Base-by-base conservation (phyloP, 1,284 basidiomycete genomes). In the Neonothopanus nambi region DNA sequence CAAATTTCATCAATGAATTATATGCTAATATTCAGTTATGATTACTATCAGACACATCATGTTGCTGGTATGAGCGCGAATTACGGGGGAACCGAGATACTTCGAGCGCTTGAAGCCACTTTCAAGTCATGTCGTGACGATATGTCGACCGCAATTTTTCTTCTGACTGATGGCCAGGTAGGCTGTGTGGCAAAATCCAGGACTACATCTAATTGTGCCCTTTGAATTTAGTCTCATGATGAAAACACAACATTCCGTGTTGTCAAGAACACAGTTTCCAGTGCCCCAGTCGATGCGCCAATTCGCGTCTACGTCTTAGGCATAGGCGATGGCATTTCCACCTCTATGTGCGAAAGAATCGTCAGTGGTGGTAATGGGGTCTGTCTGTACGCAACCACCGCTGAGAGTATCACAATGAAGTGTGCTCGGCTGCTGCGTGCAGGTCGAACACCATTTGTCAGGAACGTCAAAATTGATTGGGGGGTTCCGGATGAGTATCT, bases 281-380 rank as follows among this genome's bases (percentile, higher is more conserved):
- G 49, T n/a, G 49, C 67, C 24, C 38, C 58, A 5, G 50, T 54
- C 0, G 43, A 62, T 1, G 68, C 71, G 0, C 70, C 68, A 8
- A 55, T 80, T 2, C 78, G 79, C 9, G 70, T 84, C 1, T 85
- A 82, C 52, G 72, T 74, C 4, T 71, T 85, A 1, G 83, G 82
- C 0, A 81, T 85, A n/a, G 82, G 83, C 9, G 48, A 64, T 36
- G 59, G 59, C 1, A 74, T 78, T 8, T 84, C 83, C 6, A 78
- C 70, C 8, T 76, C 70, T 0, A 68, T 78, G 57, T 82, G 80
- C 57, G 71, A 78, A 58, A 65, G 70, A 3, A 77, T 85, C 17
- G 81, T 82, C 1, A 60, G 67, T 12, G 70, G 69, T 1, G 83
- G 83, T 1, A 72, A 77, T 17, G 83, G 82, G 5, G 67, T 71